Evolutionary conservation across 306 rosid genomes (phyloP).

Genomic region (Fragaria ananassa): DNA sequence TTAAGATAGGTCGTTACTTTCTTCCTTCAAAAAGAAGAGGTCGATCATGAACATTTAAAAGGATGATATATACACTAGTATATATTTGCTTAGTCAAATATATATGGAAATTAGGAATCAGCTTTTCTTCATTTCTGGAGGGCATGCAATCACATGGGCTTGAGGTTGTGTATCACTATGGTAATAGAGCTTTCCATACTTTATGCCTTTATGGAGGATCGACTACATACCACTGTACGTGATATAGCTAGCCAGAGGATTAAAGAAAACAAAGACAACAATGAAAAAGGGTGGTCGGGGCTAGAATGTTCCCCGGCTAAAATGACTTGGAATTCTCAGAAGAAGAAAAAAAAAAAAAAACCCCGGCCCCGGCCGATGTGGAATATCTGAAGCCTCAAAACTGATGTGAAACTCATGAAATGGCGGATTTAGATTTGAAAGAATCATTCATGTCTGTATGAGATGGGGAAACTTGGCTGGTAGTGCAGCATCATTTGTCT

Average conservation of each 20-base stretch:
- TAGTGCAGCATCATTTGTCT: not conserved
- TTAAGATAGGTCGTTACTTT: conserved; percentile 27
- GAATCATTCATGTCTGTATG: not conserved
- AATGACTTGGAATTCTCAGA: conserved; percentile 4
- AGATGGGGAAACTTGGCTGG: not conserved
- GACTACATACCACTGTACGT: conserved; percentile 7
- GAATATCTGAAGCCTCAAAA: not conserved
- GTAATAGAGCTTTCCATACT: conserved; percentile 34
- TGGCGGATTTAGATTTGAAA: not conserved
- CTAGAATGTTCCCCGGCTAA: not conserved
- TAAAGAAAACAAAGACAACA: not conserved
- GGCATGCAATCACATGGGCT: conserved; percentile 46
- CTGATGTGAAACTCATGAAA: not conserved
- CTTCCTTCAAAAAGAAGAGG: conserved; percentile 2
- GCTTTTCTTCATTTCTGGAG: conserved; percentile 38
- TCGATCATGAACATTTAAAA: not conserved
- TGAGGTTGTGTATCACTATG: conserved; percentile 5
- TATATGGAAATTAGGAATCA: conserved; percentile 9
- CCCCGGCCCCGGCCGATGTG: not conserved
- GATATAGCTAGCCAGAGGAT: not conserved
- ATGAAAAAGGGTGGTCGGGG: conserved; percentile 11
- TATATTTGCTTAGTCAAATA: conserved; percentile 23
- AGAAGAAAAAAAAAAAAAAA: not conserved
- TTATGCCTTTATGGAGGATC: conserved; percentile 26
- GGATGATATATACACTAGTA: conserved; percentile 9